Evolutionary conservation across 2,329 filamentous ascomycete genomes (phyloP), one percentile per base, ranked within the genome.

Genomic region (Madurella mycetomatis): DNA sequence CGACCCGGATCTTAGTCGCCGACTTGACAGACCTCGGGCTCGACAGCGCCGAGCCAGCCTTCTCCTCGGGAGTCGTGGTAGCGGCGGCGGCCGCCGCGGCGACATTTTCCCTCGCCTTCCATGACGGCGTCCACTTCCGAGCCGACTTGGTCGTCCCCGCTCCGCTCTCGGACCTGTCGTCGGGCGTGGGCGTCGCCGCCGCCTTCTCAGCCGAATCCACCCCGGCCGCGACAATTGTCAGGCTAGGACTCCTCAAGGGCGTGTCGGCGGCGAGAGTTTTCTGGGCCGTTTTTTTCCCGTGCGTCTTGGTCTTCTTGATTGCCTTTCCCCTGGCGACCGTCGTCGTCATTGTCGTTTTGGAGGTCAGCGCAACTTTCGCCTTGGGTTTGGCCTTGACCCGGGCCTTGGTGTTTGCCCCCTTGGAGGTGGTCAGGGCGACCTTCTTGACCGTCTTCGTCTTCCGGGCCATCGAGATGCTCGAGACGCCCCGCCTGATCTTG

Each of bases 401-500:
- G 32, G 30, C 45, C 47, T 60, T 61, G 32, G 30, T 15, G 41
- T 58, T 61, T 30, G 43, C 40, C 17, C 49, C 49, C 15, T 54
- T 50, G 41, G 55, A 49, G 46, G 51, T 62, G 55, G 41, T 65
- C 54, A 18, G 63, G 59, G 25, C 63, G 41, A 37, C 57, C 56
- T 53, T 67, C 32, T 61, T 63, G 30, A 47, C 47, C 25, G 56
- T 56, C 60, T 66, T 64, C 47, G 52, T 52, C 57, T 70, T 69
- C n/a, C 69, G 62, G 45, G 64, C 71, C 17, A 72, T 66, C 18
- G 72, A 70, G 48, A 75, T 70, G 50, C 63, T 71, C 17, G 71
- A 71, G 15, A 72, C 66, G 32, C 64, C 70, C 52, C 70, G 70
- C 67, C 74, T 76, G 54, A 76, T 64, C 40, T 65, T 66, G 16